Percentiles rank a stretch among this genome's conserved stretches.
These are phyloP conservation scores for Aspergillus clavatus DNA, from an alignment of 2,329 filamentous ascomycete species.

Conservation along the genomic window DNA sequence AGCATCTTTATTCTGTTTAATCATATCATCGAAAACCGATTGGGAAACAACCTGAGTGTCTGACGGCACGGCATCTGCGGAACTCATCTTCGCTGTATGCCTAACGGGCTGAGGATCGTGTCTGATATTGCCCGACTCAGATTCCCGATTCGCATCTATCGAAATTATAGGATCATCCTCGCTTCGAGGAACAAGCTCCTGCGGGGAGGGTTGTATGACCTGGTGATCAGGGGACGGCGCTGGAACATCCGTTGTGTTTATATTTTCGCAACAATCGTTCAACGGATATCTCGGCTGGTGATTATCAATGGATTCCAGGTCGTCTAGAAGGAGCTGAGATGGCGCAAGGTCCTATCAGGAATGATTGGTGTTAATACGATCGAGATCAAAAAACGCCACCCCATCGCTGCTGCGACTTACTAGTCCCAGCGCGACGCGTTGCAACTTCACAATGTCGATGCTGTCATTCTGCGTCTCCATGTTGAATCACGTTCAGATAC, in stretches of 20 bases:
- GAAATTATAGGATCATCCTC: conserved; percentile 18
- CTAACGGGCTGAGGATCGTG: conserved; percentile 14
- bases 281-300: neutral
- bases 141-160: conserved; percentile 10
- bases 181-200: conserved; percentile 3
- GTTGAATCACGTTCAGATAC: conserved; percentile 1
- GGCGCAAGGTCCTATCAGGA: conserved; percentile 26
- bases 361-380: conserved; percentile 26
- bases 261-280: neutral
- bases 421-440: conserved; percentile 39
- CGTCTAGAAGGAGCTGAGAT: conserved; percentile 20
- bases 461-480: conserved; percentile 41
- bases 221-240: neutral
- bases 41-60: conserved; percentile 45
- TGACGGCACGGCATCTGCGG: conserved; percentile 30
- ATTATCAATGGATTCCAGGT: conserved; percentile 9
- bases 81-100: conserved; percentile 29
- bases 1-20: conserved; percentile 33
- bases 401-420: conserved; percentile 28
- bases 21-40: conserved; percentile 40
- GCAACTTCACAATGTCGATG: conserved; percentile 37
- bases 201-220: conserved; percentile 4
- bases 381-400: conserved; percentile 24
- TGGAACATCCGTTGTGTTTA: neutral
- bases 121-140: conserved; percentile 15